phyloP scores from a whole-genome alignment of 31 red algal species.

The Odonthalia washingtoniensis region DNA sequence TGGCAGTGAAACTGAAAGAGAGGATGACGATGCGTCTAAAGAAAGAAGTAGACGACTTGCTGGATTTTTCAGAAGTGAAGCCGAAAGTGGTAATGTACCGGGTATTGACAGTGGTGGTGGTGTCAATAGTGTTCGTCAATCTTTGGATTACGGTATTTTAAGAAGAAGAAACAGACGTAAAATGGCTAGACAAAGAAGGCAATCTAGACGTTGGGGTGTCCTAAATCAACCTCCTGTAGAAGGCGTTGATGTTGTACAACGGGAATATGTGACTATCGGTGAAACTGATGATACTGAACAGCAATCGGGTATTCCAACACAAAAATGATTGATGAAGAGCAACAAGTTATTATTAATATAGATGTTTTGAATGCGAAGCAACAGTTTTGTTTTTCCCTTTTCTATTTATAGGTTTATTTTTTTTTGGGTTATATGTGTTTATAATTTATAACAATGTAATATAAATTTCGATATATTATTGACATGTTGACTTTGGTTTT shows the following conservation, averaged over 20 bases:
- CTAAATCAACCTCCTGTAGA: neutral
- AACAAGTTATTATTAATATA: too few species aligned
- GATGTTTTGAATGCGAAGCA: too few species aligned
- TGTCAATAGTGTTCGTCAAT: neutral
- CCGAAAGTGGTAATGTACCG: slow-evolving; percentile 52
- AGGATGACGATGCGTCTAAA: slow-evolving; percentile 45
- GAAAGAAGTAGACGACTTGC: slow-evolving; percentile 54
- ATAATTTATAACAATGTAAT: too few species aligned
- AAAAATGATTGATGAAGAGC: too few species aligned
- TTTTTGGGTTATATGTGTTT: too few species aligned
- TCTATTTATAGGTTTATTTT: too few species aligned
- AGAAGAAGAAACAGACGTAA: slow-evolving; percentile 4
- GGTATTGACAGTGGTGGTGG: slow-evolving; percentile 41
- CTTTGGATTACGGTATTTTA: slow-evolving; percentile 1
- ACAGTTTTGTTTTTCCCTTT: too few species aligned
- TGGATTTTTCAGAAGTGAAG: slow-evolving; percentile 50
- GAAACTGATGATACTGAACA: neutral
- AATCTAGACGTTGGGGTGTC: neutral
- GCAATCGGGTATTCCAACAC: too few species aligned
- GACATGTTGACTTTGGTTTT: too few species aligned
- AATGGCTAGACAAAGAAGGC: neutral
- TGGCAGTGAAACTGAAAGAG: slow-evolving; percentile 60
- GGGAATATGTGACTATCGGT: neutral
- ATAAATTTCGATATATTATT: too few species aligned
- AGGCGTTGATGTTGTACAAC: neutral